Evolutionary conservation across 1,139 yeast species (phyloP).

Genomic region (Blastobotrys apis): DNA sequence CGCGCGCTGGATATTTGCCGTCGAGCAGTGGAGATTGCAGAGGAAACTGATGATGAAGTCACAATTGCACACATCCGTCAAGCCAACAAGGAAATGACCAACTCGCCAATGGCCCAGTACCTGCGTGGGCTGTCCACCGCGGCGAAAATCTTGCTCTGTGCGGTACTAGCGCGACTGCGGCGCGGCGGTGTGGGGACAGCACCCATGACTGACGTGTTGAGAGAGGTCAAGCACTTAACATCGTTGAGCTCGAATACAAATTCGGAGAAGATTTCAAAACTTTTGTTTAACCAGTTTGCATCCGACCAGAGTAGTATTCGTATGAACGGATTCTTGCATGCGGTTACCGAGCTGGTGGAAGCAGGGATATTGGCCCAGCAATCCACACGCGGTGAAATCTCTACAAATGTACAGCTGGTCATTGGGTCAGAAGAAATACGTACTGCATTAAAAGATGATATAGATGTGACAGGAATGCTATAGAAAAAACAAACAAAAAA

Average conservation of each 20-base stretch:
- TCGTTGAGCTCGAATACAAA: conserved; percentile 32
- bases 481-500: conserved; percentile 14
- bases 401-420: conserved; percentile 57
- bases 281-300: conserved; percentile 21
- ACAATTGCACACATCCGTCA: conserved; percentile 65
- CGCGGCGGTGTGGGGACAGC: conserved; percentile 72
- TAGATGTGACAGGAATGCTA: conserved; percentile 37
- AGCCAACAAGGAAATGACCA: conserved; percentile 78
- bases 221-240: conserved; percentile 59
- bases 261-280: conserved; percentile 18
- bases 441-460: conserved; percentile 55
- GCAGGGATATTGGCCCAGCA: conserved; percentile 72
- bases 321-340: conserved; percentile 46
- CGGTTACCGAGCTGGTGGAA: conserved; percentile 66
- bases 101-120: conserved; percentile 63
- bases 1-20: conserved; percentile 85
- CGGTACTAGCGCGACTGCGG: conserved; percentile 59
- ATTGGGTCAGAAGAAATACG: conserved; percentile 68
- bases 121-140: conserved; percentile 60
- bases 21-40: conserved; percentile 88
- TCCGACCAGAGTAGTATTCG: conserved; percentile 23
- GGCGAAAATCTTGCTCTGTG: conserved; percentile 65
- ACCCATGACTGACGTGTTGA: conserved; percentile 68
- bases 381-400: conserved; percentile 61
- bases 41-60: conserved; percentile 44